Evolutionary conservation across 1,139 yeast genomes (phyloP).

Genomic region (Hyphopichia fennica): DNA sequence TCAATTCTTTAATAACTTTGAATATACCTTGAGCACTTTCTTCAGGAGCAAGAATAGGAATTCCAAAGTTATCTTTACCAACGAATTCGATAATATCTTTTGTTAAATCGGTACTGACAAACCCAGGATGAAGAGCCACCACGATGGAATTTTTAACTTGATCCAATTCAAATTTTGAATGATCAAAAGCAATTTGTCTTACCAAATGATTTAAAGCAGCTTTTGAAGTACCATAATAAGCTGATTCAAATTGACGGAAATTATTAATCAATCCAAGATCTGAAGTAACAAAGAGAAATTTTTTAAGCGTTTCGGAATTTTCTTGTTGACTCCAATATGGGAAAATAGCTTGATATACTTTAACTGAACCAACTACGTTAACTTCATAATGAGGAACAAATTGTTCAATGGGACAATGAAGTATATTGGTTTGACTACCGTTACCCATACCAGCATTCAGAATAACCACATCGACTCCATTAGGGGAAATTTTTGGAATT

Average conservation of each 20-base stretch:
- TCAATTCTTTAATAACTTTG: constrained; percentile 5
- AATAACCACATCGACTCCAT: constrained; percentile 14
- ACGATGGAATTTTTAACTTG: constrained; percentile 18
- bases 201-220: constrained; percentile 28
- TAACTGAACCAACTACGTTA: constrained; percentile 11
- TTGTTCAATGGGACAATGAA: constrained; percentile 7
- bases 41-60: constrained; percentile 4
- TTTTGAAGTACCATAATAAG: constrained; percentile 29
- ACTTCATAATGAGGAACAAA: constrained; percentile 10
- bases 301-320: constrained; percentile 10
- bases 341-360: constrained; percentile 8
- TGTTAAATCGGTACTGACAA: constrained; percentile 23
- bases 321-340: constrained; percentile 17
- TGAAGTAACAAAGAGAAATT: constrained; percentile 23
- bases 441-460: constrained; percentile 17
- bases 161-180: not conserved
- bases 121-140: constrained; percentile 29
- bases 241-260: not conserved
- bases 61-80: constrained; percentile 19
- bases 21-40: constrained; percentile 5
- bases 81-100: constrained; percentile 8
- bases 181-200: constrained; percentile 19
- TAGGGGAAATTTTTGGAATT: not conserved
- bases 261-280: constrained; percentile 16
- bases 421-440: not conserved